Percentiles rank a stretch among this genome's conserved stretches.
phyloP scores from a whole-genome alignment of 495 filamentous ascomycete genomes.

The Lindgomyces ingoldianus region DNA sequence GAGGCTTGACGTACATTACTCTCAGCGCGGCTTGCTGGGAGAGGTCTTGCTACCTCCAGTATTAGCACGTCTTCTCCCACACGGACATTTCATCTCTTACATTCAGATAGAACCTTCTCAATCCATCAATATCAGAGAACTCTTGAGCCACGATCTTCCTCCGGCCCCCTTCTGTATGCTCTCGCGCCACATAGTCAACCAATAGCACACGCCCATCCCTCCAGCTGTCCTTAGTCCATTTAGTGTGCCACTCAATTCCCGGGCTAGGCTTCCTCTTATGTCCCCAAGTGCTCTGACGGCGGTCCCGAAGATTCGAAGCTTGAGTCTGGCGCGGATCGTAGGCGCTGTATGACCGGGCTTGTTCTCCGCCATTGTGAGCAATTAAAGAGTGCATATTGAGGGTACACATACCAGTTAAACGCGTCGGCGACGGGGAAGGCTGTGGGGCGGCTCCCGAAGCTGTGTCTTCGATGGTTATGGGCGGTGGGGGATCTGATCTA shows the following conservation, averaged over 20 bases:
- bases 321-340: neutral
- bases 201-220: slow-evolving; percentile 42
- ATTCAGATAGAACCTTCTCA: slow-evolving; percentile 49
- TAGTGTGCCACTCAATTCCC: slow-evolving; percentile 39
- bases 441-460: slow-evolving; percentile 9
- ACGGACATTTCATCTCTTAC: too few species aligned
- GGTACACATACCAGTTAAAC: slow-evolving; percentile 1
- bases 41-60: too few species aligned
- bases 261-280: slow-evolving; percentile 31
- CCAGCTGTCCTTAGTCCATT: slow-evolving; percentile 41
- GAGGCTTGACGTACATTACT: slow-evolving; percentile 42
- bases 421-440: slow-evolving; percentile 18
- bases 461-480: slow-evolving; percentile 37
- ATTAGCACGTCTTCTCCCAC: too few species aligned
- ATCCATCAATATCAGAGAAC: slow-evolving; percentile 47
- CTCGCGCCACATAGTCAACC: slow-evolving; percentile 40
- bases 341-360: slow-evolving; percentile 14
- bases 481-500: slow-evolving; percentile 32
- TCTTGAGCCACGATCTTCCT: slow-evolving; percentile 53
- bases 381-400: neutral
- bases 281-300: slow-evolving; percentile 27
- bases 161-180: slow-evolving; percentile 34
- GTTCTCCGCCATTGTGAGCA: neutral
- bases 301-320: neutral
- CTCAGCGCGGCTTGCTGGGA: slow-evolving; percentile 47